A percentile compares a stretch with the other conserved stretches of the same genome.
Conservation (phyloP, 2,329 filamentous ascomycete species). For the Ceratocystis huliohia region DNA sequence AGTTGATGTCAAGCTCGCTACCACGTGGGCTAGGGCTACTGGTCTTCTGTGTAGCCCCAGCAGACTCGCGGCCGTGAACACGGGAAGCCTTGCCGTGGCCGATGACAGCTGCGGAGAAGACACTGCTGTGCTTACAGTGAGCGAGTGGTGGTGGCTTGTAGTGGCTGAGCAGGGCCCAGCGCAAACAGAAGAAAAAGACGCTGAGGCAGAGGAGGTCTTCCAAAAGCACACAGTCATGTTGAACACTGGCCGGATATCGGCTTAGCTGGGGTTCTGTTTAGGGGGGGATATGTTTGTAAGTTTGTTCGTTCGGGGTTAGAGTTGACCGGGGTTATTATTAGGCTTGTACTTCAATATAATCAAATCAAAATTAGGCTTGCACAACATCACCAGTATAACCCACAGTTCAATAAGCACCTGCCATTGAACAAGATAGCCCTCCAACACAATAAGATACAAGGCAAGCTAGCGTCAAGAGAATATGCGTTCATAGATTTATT, state of each 20-base stretch:
- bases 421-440: background rate
- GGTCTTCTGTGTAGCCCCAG: slow-evolving; percentile 34
- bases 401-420: background rate
- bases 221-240: slow-evolving; percentile 19
- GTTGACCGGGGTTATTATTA: too few species aligned
- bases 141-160: slow-evolving; percentile 58
- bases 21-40: slow-evolving; percentile 45
- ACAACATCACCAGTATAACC: too few species aligned
- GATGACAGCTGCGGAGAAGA: background rate
- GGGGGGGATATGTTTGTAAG: too few species aligned
- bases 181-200: background rate
- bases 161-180: slow-evolving; percentile 30
- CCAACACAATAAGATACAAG: background rate
- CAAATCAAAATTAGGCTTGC: too few species aligned
- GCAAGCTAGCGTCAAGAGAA: background rate
- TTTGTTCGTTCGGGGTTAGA: too few species aligned
- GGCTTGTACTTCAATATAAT: too few species aligned
- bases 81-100: background rate
- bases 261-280: background rate
- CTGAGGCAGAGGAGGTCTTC: slow-evolving; percentile 11
- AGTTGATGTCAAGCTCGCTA: slow-evolving; percentile 48
- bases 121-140: slow-evolving; percentile 30
- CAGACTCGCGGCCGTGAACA: slow-evolving; percentile 24
- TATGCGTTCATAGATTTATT: slow-evolving; percentile 10
- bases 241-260: slow-evolving; percentile 13